Percentiles rank a stretch among this genome's conserved stretches.
phyloP scores from a whole-genome alignment of 169 alveolate genomes.

The Sarcocystis neurona region DNA sequence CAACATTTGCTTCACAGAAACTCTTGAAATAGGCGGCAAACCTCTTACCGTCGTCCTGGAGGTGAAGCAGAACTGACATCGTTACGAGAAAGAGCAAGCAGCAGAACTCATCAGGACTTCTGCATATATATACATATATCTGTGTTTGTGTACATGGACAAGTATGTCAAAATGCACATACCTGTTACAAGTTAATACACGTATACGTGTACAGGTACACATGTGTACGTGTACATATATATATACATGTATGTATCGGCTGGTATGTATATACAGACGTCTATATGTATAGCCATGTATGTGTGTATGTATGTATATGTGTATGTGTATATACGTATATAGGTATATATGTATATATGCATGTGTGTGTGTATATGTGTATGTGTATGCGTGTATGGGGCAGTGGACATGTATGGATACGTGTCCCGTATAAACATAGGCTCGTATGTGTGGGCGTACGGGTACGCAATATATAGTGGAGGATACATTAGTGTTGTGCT shows the following conservation, averaged over 20 bases:
- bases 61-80: not conserved
- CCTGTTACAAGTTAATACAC: not conserved
- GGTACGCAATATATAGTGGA: too few species aligned
- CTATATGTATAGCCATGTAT: not conserved
- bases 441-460: not conserved
- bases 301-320: not conserved
- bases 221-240: not conserved
- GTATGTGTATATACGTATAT: not conserved
- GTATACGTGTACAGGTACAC: not conserved
- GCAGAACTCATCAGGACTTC: too few species aligned
- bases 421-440: too few species aligned
- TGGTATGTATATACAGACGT: too few species aligned
- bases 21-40: conserved; percentile 12
- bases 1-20: not conserved
- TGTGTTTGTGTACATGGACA: not conserved
- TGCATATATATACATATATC: not conserved
- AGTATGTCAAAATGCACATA: too few species aligned
- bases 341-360: not conserved
- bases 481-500: too few species aligned
- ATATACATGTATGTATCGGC: not conserved
- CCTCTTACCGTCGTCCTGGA: conserved; percentile 43
- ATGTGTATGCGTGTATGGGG: not conserved
- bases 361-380: not conserved
- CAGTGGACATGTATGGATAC: not conserved
- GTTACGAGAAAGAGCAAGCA: not conserved